phyloP scores from a whole-genome alignment of 306 rosid species.

The Carpinus viminea region DNA sequence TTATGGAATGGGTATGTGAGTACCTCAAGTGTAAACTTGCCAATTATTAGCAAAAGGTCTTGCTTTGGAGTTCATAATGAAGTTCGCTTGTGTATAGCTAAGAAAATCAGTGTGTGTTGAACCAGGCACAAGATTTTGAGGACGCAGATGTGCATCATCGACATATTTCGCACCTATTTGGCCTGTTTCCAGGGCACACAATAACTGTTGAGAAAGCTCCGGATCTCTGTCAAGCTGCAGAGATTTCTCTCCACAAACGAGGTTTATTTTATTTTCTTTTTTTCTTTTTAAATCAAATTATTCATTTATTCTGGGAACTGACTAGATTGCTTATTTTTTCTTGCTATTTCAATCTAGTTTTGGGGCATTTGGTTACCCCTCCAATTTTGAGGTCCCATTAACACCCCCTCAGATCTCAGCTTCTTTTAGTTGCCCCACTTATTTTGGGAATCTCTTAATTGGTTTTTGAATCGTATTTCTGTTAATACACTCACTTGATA shows the following conservation, averaged over 20 bases:
- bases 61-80: neutral
- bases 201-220: conserved; percentile 50
- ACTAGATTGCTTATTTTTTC: neutral
- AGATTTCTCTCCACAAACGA: conserved; percentile 56
- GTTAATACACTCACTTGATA: neutral
- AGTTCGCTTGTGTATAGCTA: neutral
- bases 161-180: conserved; percentile 72
- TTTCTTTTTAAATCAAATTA: neutral
- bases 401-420: neutral
- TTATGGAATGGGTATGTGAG: conserved; percentile 75
- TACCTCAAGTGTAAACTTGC: neutral
- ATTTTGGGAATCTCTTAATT: no score
- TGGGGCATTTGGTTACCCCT: neutral
- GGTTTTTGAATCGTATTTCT: no score
- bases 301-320: neutral
- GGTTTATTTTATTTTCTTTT: conserved; percentile 36
- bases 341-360: neutral
- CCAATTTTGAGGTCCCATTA: no score
- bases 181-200: conserved; percentile 77
- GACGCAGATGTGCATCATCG: conserved; percentile 78
- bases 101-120: conserved; percentile 5
- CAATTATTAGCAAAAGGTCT: neutral
- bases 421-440: neutral
- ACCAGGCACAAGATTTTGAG: conserved; percentile 61
- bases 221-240: conserved; percentile 58